Percentiles rank a stretch among this genome's conserved stretches.
phyloP scores from a whole-genome alignment of 768 basidiomycete species.

The Leccinellum rugosiceps region DNA sequence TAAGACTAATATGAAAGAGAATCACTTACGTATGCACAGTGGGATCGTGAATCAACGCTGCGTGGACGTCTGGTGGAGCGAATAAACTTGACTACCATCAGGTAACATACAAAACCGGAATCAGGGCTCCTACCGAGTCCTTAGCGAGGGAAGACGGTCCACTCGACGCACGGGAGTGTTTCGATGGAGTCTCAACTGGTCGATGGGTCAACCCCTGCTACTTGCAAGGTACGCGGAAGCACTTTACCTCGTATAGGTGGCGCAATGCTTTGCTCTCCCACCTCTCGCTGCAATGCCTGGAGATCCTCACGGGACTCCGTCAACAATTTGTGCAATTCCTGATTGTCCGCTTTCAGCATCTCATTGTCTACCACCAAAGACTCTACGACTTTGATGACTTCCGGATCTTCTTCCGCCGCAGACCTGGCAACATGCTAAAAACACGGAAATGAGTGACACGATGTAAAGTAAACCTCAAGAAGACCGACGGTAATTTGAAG shows the following conservation, averaged over 20 bases:
- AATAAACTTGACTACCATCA: constrained; percentile 24
- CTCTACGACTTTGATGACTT: constrained; percentile 70
- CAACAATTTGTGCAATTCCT: constrained; percentile 72
- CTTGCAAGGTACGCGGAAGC: neutral
- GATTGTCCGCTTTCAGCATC: constrained; percentile 73
- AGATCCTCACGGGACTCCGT: constrained; percentile 76
- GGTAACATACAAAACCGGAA: constrained; percentile 28
- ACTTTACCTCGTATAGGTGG: constrained; percentile 43
- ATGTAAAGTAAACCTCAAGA: neutral
- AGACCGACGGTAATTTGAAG: constrained; percentile 54
- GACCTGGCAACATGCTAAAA: constrained; percentile 40
- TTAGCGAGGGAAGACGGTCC: constrained; percentile 41
- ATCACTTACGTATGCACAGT: constrained; percentile 33
- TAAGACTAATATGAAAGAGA: neutral
- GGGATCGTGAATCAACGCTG: constrained; percentile 34
- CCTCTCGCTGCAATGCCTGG: constrained; percentile 64
- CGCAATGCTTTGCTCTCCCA: constrained; percentile 65
- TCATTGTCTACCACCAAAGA: constrained; percentile 87
- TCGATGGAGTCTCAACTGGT: constrained; percentile 35
- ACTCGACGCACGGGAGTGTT: constrained; percentile 42
- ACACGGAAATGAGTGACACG: constrained; percentile 15
- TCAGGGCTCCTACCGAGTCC: constrained; percentile 41
- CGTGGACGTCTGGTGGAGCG: constrained; percentile 29
- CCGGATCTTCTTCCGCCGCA: constrained; percentile 43
- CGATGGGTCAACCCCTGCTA: constrained; percentile 3